phyloP scores from a whole-genome alignment of 805 yeast species.

The Vanderwaltozyma tropicalis region DNA sequence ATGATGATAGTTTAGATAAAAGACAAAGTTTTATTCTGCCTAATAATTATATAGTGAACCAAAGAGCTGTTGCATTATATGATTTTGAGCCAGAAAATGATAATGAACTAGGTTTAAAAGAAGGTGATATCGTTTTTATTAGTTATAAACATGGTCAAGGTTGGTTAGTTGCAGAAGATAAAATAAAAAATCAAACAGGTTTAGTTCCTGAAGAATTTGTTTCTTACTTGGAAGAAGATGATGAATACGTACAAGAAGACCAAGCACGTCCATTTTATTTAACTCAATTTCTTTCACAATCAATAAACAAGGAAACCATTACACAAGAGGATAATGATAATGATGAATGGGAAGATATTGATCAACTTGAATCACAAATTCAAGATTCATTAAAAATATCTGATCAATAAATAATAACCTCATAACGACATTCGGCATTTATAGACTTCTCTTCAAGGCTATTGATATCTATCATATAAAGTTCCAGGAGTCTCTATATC shows the following conservation, averaged over 20 bases:
- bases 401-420: slow-evolving; percentile 18
- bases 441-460: too few species aligned
- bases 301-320: slow-evolving; percentile 19
- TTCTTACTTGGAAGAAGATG: slow-evolving; percentile 31
- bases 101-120: slow-evolving; percentile 68
- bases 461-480: too few species aligned
- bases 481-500: too few species aligned
- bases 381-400: slow-evolving; percentile 22
- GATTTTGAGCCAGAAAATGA: slow-evolving; percentile 91
- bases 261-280: slow-evolving; percentile 40
- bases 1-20: slow-evolving; percentile 15
- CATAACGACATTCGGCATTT: too few species aligned
- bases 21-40: slow-evolving; percentile 28
- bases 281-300: slow-evolving; percentile 25
- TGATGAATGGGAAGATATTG: slow-evolving; percentile 31
- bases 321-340: slow-evolving; percentile 13
- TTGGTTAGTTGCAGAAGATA: slow-evolving; percentile 84
- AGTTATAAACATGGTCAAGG: slow-evolving; percentile 95
- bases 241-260: slow-evolving; percentile 14
- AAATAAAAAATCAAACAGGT: slow-evolving; percentile 45
- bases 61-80: slow-evolving; percentile 74
- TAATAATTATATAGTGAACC: slow-evolving; percentile 31
- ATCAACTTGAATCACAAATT: slow-evolving; percentile 31
- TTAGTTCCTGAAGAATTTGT: slow-evolving; percentile 94
- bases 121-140: slow-evolving; percentile 78